These are phyloP conservation scores for Ambrosiella beaveri DNA, from an alignment of 2,329 filamentous ascomycete genomes.

Conservation along the genomic window DNA sequence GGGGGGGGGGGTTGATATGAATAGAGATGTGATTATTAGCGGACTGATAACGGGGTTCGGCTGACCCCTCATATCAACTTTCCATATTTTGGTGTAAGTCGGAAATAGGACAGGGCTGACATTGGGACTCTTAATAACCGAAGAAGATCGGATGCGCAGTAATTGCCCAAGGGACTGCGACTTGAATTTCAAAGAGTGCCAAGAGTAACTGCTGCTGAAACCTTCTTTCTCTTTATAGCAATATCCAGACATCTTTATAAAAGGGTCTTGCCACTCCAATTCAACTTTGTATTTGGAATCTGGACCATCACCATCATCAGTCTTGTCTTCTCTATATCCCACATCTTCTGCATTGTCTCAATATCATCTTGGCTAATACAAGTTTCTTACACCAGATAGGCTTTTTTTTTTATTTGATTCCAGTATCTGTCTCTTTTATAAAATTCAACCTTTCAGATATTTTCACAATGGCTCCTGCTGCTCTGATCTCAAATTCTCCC, in stretches of 20 bases:
- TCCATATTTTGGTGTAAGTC: no score
- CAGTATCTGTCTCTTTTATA: background rate
- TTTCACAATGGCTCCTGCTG: slow-evolving; percentile 41
- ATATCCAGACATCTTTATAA: background rate
- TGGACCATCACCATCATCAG: background rate
- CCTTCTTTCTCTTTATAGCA: background rate
- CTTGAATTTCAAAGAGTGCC: background rate
- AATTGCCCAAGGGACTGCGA: background rate
- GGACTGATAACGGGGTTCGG: no score
- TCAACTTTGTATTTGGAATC: background rate
- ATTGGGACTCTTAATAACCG: no score
- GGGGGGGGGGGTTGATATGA: no score
- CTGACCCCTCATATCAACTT: no score
- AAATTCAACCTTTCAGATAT: slow-evolving; percentile 9
- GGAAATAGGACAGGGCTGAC: no score
- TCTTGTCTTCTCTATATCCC: background rate
- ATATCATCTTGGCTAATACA: no score
- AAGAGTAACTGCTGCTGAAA: background rate
- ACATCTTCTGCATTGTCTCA: background rate
- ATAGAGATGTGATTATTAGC: no score
- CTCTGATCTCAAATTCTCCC: slow-evolving; percentile 26
- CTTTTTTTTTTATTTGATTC: background rate
- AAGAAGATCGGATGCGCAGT: no score
- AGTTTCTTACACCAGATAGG: no score
- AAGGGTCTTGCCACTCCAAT: background rate